Base-by-base conservation (phyloP, 208 protist genomes). In the Vickermania spadyakhi region DNA sequence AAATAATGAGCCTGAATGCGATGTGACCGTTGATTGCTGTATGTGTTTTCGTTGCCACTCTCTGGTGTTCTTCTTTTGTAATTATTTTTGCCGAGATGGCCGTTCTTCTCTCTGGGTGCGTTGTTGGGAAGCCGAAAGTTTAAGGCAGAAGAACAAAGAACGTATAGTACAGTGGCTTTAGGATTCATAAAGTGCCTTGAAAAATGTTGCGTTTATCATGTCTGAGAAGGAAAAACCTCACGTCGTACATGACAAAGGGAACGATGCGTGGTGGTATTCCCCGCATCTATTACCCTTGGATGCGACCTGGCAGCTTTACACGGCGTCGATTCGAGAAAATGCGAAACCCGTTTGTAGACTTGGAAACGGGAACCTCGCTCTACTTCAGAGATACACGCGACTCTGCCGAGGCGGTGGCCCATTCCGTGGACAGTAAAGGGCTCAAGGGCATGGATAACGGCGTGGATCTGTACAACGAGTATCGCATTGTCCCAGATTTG, bases 231-330 rank as follows among this genome's bases (percentile, higher is more conserved):
- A 93, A 87, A 70, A 96, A 96, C 70, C 77, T 92, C 5, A 89
- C 77, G 58, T 96, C 89, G 54, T 93, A 79, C 64, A 77, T 79
- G 67, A 73, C 89, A 56, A 97, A 89, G 69, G 90, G 90, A 11
- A 89, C 85, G 53, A 94, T 94, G 90, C 78, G 86, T 18, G 90
- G 90, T 57, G 90, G 90, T 30, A 84, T 96, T 56, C 90, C 90
- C 2, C 90, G 90, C 69, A 93, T 96, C 63, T 96, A 96, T 69
- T 96, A 96, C 62, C 66, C 70, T 18, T 96, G 90, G 87, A 96
- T 96, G 90, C 84, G 81, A 52, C 90, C 90, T 1, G 90, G 90
- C 31, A 94, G 87, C 63, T 87, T 87, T 52, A 93, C 90, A 29
- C 82, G 90, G 1, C 75, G 86, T 30, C 90, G 86, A 56, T 96